phyloP scores from a whole-genome alignment of 2,329 filamentous ascomycete genomes.

The Cercospora beticola region DNA sequence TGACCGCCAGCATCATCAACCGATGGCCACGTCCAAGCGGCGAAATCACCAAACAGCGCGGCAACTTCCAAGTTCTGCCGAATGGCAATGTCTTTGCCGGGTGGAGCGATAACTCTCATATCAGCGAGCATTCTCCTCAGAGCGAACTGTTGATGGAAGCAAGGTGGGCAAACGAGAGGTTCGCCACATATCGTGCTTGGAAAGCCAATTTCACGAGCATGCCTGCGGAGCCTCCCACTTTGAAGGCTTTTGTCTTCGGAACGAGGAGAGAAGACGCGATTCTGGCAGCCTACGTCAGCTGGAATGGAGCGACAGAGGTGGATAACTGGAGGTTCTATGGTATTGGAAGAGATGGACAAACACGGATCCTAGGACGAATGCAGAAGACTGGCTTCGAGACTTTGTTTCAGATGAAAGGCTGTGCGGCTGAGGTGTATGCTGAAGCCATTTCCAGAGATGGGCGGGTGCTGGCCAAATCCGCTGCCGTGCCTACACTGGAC shows the following conservation, averaged over 20 bases:
- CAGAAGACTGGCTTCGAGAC: slow-evolving; percentile 19
- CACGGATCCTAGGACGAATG: not conserved
- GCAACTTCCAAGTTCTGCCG: slow-evolving; percentile 39
- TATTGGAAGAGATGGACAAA: slow-evolving; percentile 14
- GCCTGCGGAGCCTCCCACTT: slow-evolving; percentile 28
- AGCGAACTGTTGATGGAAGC: slow-evolving; percentile 32
- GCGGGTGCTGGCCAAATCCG: slow-evolving; percentile 7
- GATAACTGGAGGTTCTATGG: slow-evolving; percentile 36
- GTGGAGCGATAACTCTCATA: slow-evolving; percentile 18
- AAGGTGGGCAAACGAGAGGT: slow-evolving; percentile 36
- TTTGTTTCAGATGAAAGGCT: slow-evolving; percentile 22
- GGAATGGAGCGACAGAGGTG: slow-evolving; percentile 44
- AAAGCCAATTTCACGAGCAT: slow-evolving; percentile 40
- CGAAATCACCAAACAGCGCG: slow-evolving; percentile 33
- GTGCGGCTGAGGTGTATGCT: slow-evolving; percentile 19
- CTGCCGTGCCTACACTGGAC: not conserved
- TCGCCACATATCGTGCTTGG: slow-evolving; percentile 43
- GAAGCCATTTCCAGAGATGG: slow-evolving; percentile 24
- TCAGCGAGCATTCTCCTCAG: slow-evolving; percentile 9
- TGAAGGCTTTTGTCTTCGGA: slow-evolving; percentile 36
- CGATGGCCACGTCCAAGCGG: slow-evolving; percentile 39
- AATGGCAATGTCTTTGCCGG: slow-evolving; percentile 36
- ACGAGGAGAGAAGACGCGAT: slow-evolving; percentile 26
- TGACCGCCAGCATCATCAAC: not conserved
- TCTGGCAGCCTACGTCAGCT: slow-evolving; percentile 34